phyloP scores from a whole-genome alignment of 805 yeast genomes.

The Helenozyma baotianmanensis region DNA sequence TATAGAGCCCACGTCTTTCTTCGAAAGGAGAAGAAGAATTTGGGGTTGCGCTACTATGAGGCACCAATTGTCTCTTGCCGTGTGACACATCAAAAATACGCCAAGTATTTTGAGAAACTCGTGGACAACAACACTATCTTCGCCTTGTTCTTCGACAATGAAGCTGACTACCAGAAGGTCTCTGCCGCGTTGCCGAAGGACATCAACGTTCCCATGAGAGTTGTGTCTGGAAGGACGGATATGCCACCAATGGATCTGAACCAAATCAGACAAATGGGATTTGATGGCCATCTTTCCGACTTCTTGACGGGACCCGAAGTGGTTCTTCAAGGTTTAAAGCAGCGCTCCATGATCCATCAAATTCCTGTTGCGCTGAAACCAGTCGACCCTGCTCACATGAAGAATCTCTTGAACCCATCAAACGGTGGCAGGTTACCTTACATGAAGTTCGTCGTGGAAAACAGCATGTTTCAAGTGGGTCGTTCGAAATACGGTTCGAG shows the following conservation, averaged over 20 bases:
- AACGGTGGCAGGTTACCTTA: constrained; percentile 43
- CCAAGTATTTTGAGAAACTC: constrained; percentile 53
- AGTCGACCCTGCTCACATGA: constrained; percentile 36
- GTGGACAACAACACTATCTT: constrained; percentile 50
- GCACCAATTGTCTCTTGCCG: constrained; percentile 71
- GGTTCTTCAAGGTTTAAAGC: constrained; percentile 70
- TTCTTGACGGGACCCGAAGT: constrained; percentile 66
- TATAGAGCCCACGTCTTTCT: constrained; percentile 34
- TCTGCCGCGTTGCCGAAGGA: constrained; percentile 33
- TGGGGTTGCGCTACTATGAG: constrained; percentile 50
- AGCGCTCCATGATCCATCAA: constrained; percentile 39
- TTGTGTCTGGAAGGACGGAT: constrained; percentile 19
- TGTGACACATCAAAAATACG: constrained; percentile 45
- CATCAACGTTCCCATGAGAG: constrained; percentile 56
- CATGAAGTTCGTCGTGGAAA: constrained; percentile 57
- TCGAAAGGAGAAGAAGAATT: constrained; percentile 27
- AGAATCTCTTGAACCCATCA: constrained; percentile 29
- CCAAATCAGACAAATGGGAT: constrained; percentile 49
- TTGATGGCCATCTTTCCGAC: constrained; percentile 77
- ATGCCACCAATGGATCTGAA: constrained; percentile 20
- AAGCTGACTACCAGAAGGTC: constrained; percentile 44
- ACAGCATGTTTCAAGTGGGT: constrained; percentile 44
- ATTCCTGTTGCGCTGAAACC: constrained; percentile 62
- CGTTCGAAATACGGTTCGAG: constrained; percentile 62
- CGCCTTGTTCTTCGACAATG: constrained; percentile 59